Evolutionary conservation across 257 asterid species (phyloP).

Genomic region (Rehmannia glutinosa): DNA sequence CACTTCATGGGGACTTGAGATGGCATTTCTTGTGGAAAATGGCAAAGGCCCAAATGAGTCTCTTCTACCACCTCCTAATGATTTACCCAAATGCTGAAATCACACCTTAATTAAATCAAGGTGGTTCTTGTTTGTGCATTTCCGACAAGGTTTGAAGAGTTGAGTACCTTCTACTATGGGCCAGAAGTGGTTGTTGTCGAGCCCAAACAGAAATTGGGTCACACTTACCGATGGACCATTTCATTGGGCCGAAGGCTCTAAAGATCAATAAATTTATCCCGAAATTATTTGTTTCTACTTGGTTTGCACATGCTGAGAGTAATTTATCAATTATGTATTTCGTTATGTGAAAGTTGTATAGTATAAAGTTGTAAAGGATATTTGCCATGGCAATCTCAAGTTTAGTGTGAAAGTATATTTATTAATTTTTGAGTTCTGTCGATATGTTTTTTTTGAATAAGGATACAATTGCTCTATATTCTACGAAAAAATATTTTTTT

Average conservation of each 20-base stretch:
- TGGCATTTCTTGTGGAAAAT: conserved; percentile 68
- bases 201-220: neutral
- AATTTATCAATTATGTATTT: neutral
- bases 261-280: conserved; percentile 9
- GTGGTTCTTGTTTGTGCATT: neutral
- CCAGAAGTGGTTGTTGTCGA: neutral
- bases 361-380: neutral
- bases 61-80: conserved; percentile 55
- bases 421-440: neutral
- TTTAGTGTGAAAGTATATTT: neutral
- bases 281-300: neutral
- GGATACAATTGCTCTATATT: too few relatives aligned
- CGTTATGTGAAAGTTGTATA: neutral
- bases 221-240: neutral
- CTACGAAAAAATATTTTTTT: too few relatives aligned
- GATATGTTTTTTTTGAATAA: too few relatives aligned
- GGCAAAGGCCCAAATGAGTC: conserved; percentile 50
- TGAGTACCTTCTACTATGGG: neutral
- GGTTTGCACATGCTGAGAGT: neutral
- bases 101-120: neutral
- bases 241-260: neutral
- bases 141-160: neutral
- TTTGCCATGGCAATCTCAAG: neutral
- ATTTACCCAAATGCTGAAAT: conserved; percentile 53
- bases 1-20: conserved; percentile 71